Percentiles rank a stretch among this genome's conserved stretches.
Conservation (phyloP, 805 yeast genomes). For the Candida namnaoensis region DNA sequence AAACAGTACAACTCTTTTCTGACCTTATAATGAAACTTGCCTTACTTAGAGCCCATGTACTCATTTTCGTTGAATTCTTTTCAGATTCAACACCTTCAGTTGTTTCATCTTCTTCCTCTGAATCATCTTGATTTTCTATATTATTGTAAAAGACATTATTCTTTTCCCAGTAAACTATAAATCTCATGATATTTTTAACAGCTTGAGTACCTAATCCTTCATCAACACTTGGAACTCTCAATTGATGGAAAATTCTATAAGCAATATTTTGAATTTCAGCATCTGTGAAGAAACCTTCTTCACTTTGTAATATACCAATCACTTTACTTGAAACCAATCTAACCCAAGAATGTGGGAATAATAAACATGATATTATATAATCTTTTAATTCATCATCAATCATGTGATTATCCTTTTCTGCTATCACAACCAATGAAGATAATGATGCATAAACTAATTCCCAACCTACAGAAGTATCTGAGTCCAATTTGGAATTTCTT, state of each 20-base stretch:
- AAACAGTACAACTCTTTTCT: slow-evolving; percentile 47
- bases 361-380: slow-evolving; percentile 40
- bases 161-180: slow-evolving; percentile 53
- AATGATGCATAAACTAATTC: slow-evolving; percentile 66
- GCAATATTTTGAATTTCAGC: slow-evolving; percentile 60
- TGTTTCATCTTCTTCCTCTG: slow-evolving; percentile 15
- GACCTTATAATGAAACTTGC: slow-evolving; percentile 56
- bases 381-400: slow-evolving; percentile 25
- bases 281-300: slow-evolving; percentile 25
- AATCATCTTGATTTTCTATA: slow-evolving; percentile 19
- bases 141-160: slow-evolving; percentile 25
- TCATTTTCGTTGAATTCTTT: slow-evolving; percentile 22
- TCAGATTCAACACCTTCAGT: slow-evolving; percentile 15
- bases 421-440: slow-evolving; percentile 36
- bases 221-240: slow-evolving; percentile 69
- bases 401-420: slow-evolving; percentile 20
- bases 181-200: slow-evolving; percentile 55
- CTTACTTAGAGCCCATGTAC: slow-evolving; percentile 49
- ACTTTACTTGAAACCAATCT: slow-evolving; percentile 59
- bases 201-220: slow-evolving; percentile 55
- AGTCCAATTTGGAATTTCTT: slow-evolving; percentile 25
- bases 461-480: slow-evolving; percentile 51
- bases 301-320: slow-evolving; percentile 41
- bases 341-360: slow-evolving; percentile 92
- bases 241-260: slow-evolving; percentile 62